phyloP scores from a whole-genome alignment of 352 stramenopile genomes.

The Phytopythium mirpurense region DNA sequence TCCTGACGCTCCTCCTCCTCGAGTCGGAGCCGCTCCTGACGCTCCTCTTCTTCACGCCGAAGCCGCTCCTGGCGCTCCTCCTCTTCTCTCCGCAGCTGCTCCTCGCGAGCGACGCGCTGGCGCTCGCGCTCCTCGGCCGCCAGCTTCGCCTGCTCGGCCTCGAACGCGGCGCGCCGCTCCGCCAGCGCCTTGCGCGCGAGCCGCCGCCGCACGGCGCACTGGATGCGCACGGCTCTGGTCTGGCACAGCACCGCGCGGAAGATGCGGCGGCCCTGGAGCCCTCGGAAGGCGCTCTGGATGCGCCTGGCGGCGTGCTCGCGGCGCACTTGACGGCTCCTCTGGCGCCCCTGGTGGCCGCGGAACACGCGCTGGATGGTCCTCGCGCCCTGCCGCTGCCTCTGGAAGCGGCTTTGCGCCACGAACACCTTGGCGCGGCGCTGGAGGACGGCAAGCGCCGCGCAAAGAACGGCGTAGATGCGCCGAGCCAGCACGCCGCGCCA shows the following conservation, averaged over 20 bases:
- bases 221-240: constrained; percentile 33
- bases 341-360: constrained; percentile 25
- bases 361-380: constrained; percentile 30
- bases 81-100: constrained; percentile 9
- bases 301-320: constrained; percentile 28
- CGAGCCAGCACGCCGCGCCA: constrained; percentile 49
- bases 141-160: constrained; percentile 25
- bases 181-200: constrained; percentile 30
- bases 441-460: constrained; percentile 32
- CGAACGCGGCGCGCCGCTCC: constrained; percentile 19
- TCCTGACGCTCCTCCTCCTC: constrained; percentile 21
- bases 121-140: constrained; percentile 30
- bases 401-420: constrained; percentile 28
- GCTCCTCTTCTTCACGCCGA: constrained; percentile 15
- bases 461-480: constrained; percentile 25
- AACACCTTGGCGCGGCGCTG: constrained; percentile 49
- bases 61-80: constrained; percentile 15
- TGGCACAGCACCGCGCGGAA: constrained; percentile 29
- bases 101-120: constrained; percentile 14
- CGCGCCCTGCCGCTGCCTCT: constrained; percentile 16
- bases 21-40: constrained; percentile 7
- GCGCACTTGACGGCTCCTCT: constrained; percentile 13
- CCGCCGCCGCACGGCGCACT: constrained; percentile 40
- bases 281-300: constrained; percentile 49
- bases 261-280: constrained; percentile 27